Evolutionary conservation across 2,329 filamentous ascomycete species (phyloP).

Genomic region (Calcarisporium arbuscula): DNA sequence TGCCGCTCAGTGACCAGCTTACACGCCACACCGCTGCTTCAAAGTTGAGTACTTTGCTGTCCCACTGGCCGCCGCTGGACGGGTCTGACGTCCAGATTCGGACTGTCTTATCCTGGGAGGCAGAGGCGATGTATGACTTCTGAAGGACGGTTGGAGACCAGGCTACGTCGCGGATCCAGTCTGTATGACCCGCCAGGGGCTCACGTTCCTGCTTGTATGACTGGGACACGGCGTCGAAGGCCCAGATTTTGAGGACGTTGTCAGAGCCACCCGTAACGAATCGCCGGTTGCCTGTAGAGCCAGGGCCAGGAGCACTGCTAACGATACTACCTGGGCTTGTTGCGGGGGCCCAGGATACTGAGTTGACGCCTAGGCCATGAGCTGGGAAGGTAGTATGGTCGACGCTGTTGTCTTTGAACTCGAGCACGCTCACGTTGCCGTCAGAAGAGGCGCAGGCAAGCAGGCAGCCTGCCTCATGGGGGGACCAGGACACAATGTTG

Average conservation of each 20-base stretch:
- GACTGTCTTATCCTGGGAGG: constrained; percentile 94
- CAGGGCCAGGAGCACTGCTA: constrained; percentile 58
- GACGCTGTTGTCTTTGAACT: constrained; percentile 95
- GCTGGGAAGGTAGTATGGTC: constrained; percentile 84
- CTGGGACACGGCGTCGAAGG: constrained; percentile 60
- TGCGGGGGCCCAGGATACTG: constrained; percentile 89
- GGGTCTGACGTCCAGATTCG: constrained; percentile 86
- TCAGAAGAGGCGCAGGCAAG: constrained; percentile 93
- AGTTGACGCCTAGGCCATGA: constrained; percentile 91
- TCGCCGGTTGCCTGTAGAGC: constrained; percentile 60
- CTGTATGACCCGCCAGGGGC: constrained; percentile 72
- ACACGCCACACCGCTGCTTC: constrained; percentile 91
- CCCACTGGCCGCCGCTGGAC: constrained; percentile 64
- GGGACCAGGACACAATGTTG: constrained; percentile 96
- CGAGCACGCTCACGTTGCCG: constrained; percentile 86
- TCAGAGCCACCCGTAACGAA: constrained; percentile 96
- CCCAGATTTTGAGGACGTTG: constrained; percentile 91
- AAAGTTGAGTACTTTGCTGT: constrained; percentile 77
- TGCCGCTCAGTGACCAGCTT: constrained; percentile 95
- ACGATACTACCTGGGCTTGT: constrained; percentile 79
- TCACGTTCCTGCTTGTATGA: constrained; percentile 57
- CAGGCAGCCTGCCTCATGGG: constrained; percentile 89
- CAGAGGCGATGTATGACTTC: constrained; percentile 94
- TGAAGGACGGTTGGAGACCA: constrained; percentile 94
- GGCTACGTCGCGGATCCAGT: constrained; percentile 96